phyloP scores from a whole-genome alignment of 2,329 filamentous ascomycete species.

The Setomelanomma holmii region DNA sequence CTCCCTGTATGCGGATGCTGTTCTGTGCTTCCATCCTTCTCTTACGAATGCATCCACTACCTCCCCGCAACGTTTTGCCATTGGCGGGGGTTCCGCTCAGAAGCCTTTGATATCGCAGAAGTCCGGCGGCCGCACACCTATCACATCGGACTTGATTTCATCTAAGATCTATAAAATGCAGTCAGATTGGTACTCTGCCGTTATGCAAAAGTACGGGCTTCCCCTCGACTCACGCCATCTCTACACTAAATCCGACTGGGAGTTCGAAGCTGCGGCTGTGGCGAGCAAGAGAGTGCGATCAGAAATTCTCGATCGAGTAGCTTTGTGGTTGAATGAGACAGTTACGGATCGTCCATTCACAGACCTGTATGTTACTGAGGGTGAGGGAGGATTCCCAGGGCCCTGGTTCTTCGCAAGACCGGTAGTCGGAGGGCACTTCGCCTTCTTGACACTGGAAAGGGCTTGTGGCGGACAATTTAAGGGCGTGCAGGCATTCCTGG shows the following conservation, averaged over 20 bases:
- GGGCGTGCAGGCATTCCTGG: conserved; percentile 6
- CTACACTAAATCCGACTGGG: conserved; percentile 91
- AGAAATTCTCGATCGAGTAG: conserved; percentile 76
- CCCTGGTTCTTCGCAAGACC: conserved; percentile 81
- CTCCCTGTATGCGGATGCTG: conserved; percentile 80
- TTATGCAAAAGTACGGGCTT: conserved; percentile 81
- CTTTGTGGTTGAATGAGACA: conserved; percentile 85
- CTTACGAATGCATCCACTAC: conserved; percentile 45
- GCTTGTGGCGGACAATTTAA: conserved; percentile 69
- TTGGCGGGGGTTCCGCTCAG: conserved; percentile 19
- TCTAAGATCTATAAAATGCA: conserved; percentile 79
- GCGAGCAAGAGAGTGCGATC: conserved; percentile 71
- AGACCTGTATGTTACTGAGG: conserved; percentile 83
- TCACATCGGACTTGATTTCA: conserved; percentile 68
- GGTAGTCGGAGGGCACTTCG: conserved; percentile 86
- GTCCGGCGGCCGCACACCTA: conserved; percentile 31
- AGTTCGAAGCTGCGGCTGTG: conserved; percentile 86
- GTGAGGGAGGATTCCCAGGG: conserved; percentile 75
- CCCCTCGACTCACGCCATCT: conserved; percentile 83
- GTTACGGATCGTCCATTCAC: conserved; percentile 76
- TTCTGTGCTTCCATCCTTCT: conserved; percentile 79
- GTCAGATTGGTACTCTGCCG: conserved; percentile 79
- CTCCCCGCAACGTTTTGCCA: conserved; percentile 8
- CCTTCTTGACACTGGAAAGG: conserved; percentile 79
- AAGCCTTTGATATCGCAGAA: conserved; percentile 24